Percentiles rank a stretch among this genome's conserved stretches.
phyloP scores from a whole-genome alignment of 1,139 yeast genomes.

The Candida neerlandica region DNA sequence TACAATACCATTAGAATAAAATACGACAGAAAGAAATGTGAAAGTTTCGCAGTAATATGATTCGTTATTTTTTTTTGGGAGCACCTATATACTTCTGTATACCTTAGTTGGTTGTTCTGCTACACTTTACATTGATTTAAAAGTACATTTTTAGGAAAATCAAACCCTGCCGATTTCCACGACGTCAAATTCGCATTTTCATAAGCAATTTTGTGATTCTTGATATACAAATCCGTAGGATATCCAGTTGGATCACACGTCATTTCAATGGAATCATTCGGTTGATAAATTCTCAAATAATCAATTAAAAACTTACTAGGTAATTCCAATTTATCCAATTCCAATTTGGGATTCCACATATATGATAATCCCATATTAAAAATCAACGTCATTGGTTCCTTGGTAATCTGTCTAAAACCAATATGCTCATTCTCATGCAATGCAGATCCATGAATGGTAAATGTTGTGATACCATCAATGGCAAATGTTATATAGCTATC shows the following conservation, averaged over 20 bases:
- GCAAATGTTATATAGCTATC: slow-evolving; percentile 29
- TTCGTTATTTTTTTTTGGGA: background rate
- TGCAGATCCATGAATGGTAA: slow-evolving; percentile 27
- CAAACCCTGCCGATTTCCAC: slow-evolving; percentile 31
- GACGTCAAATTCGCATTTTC: slow-evolving; percentile 24
- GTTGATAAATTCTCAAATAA: slow-evolving; percentile 32
- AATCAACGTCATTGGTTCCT: slow-evolving; percentile 33
- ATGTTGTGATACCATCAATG: slow-evolving; percentile 23
- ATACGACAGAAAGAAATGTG: no score
- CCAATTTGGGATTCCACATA: slow-evolving; percentile 27
- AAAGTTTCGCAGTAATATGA: background rate
- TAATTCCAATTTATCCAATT: slow-evolving; percentile 25
- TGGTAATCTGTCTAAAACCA: slow-evolving; percentile 30
- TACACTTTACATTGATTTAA: slow-evolving; percentile 19
- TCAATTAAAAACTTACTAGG: slow-evolving; percentile 31
- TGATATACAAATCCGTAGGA: slow-evolving; percentile 31
- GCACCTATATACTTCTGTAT: background rate
- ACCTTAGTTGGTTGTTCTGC: no score
- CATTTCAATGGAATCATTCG: slow-evolving; percentile 21
- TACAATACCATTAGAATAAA: no score
- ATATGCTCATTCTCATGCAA: slow-evolving; percentile 28
- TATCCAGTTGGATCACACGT: slow-evolving; percentile 32
- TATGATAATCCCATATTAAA: slow-evolving; percentile 32
- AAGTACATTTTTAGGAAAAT: slow-evolving; percentile 25
- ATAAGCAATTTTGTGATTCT: slow-evolving; percentile 27